Percentiles rank a stretch among this genome's conserved stretches.
Evolutionary conservation across 495 filamentous ascomycete species (phyloP).

Genomic region (Recurvomyces mirabilis): DNA sequence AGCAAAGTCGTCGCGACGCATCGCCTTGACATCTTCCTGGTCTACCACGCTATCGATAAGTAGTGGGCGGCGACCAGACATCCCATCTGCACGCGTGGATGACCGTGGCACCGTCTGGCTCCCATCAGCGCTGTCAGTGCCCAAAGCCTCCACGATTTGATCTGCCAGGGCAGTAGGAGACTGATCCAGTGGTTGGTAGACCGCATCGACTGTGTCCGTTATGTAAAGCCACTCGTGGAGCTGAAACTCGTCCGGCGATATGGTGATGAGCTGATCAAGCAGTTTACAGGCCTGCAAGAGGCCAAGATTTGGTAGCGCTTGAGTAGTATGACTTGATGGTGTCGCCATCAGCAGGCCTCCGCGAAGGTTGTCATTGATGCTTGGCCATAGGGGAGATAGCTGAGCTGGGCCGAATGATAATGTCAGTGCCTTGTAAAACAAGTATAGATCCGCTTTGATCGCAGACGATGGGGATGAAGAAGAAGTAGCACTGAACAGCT

Average conservation of each 20-base stretch:
- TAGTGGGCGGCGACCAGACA: conserved; percentile 2
- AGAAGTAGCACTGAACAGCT: conserved; percentile 73
- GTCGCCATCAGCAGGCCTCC: conserved; percentile 67
- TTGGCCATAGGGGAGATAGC: conserved; percentile 75
- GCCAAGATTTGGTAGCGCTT: conserved; percentile 62
- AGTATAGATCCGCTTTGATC: conserved; percentile 78
- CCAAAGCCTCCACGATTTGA: conserved; percentile 70
- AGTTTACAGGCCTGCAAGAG: conserved; percentile 88
- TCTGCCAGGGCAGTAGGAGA: conserved; percentile 71
- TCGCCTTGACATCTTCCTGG: conserved; percentile 24
- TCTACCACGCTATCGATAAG: conserved; percentile 16
- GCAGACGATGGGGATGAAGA: conserved; percentile 85
- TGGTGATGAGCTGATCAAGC: conserved; percentile 70
- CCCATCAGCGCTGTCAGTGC: conserved; percentile 32
- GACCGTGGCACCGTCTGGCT: background rate
- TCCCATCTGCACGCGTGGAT: background rate
- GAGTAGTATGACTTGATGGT: conserved; percentile 38
- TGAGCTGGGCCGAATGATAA: conserved; percentile 66
- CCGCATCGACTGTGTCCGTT: conserved; percentile 91
- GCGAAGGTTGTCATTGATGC: conserved; percentile 78
- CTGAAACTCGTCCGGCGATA: conserved; percentile 90
- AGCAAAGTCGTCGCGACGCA: conserved; percentile 29
- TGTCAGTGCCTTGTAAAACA: conserved; percentile 71
- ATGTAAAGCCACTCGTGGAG: conserved; percentile 93
- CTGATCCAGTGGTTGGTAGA: conserved; percentile 68